Percentiles rank a stretch among this genome's conserved stretches.
phyloP scores from a whole-genome alignment of 176 grass and related monocot genomes.

The Luzula sylvatica region DNA sequence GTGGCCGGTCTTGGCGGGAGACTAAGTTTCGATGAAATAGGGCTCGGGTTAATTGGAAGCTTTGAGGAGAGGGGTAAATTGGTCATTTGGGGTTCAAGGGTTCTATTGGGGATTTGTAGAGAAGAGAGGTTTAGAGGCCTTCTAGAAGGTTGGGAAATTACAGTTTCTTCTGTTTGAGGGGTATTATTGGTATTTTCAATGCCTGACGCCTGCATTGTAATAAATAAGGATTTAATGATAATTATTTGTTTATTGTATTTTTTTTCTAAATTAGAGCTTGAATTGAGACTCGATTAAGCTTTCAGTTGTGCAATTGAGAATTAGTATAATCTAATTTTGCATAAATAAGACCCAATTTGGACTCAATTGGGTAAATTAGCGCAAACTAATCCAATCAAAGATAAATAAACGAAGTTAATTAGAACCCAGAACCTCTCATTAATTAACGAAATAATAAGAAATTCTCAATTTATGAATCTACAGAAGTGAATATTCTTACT shows the following conservation, averaged over 20 bases:
- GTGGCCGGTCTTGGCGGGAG: slow-evolving; percentile 66
- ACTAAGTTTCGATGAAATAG: slow-evolving; percentile 46
- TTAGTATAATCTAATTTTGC: too few species aligned
- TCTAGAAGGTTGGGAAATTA: slow-evolving; percentile 2
- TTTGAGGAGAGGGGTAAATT: slow-evolving; percentile 34
- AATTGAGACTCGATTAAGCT: too few species aligned
- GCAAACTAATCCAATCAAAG: too few species aligned
- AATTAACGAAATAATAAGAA: too few species aligned
- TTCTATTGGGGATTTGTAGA: slow-evolving; percentile 81
- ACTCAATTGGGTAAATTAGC: too few species aligned
- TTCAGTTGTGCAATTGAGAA: too few species aligned
- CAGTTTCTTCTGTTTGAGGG: slow-evolving; percentile 1
- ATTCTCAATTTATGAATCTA: background rate
- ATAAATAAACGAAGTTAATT: too few species aligned
- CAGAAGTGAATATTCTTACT: too few species aligned
- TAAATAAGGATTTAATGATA: background rate
- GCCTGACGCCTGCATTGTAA: slow-evolving; percentile 10
- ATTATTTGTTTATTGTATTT: too few species aligned
- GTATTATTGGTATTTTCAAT: background rate
- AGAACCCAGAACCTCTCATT: too few species aligned
- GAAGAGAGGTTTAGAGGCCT: slow-evolving; percentile 34
- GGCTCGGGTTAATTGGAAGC: slow-evolving; percentile 45
- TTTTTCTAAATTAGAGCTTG: too few species aligned
- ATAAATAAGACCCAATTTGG: too few species aligned
- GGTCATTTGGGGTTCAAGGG: slow-evolving; percentile 33